Conservation (phyloP, 116 monocot genomes). For the Posidonia oceanica region DNA sequence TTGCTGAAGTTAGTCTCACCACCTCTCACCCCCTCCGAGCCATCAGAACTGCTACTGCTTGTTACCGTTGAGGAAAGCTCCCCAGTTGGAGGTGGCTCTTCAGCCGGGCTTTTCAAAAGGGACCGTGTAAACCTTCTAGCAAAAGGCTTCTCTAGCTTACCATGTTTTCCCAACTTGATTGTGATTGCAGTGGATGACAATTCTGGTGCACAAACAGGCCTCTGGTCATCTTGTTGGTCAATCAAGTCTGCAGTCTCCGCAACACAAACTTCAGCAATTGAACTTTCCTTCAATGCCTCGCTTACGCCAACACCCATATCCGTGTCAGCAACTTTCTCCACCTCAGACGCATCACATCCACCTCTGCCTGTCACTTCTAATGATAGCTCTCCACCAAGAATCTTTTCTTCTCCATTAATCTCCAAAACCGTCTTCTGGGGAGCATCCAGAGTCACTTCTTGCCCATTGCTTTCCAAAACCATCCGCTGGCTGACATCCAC, state of each 20-base stretch:
- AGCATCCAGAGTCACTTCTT: no score
- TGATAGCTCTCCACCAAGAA: no score
- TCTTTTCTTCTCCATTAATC: no score
- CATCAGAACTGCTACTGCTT: constrained; percentile 11
- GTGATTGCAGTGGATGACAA: neutral
- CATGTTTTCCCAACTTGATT: neutral
- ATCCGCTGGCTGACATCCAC: no score
- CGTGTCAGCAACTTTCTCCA: no score
- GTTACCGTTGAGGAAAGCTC: constrained; percentile 5
- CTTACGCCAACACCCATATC: no score
- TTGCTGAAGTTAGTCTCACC: neutral
- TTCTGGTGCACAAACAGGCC: neutral
- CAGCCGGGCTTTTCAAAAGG: constrained; percentile 13
- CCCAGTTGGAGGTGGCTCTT: neutral
- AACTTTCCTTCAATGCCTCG: no score
- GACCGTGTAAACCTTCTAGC: constrained; percentile 36
- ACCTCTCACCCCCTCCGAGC: constrained; percentile 13
- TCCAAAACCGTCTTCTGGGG: no score
- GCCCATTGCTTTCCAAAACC: no score
- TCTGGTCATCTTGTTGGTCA: neutral
- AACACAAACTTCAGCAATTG: no score
- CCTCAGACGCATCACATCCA: no score
- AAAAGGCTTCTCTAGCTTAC: constrained; percentile 8
- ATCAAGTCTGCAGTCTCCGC: neutral
- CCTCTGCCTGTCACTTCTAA: no score